phyloP scores from a whole-genome alignment of 805 yeast species.

The Grigorovia transvaalensis region DNA sequence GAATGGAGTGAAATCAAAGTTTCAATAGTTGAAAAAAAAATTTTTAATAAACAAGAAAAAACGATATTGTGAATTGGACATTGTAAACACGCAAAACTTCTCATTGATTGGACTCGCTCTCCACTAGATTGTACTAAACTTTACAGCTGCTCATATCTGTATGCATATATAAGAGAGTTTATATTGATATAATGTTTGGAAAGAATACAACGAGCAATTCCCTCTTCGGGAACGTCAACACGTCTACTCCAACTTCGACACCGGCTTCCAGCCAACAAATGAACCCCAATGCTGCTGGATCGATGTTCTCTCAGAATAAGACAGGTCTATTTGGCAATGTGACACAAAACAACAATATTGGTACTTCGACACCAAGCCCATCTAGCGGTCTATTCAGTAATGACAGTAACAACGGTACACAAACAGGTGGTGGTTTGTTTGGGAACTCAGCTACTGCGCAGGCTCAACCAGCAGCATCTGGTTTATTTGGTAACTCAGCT shows the following conservation, averaged over 20 bases:
- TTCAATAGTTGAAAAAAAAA: not conserved
- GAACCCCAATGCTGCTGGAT: constrained; percentile 5
- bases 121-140: not conserved
- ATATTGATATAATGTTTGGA: constrained; percentile 3
- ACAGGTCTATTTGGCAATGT: constrained; percentile 18
- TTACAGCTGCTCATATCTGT: not conserved
- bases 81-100: not conserved
- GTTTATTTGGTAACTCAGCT: constrained; percentile 12
- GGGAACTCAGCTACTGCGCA: constrained; percentile 11
- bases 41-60: no score
- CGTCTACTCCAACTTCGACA: constrained; percentile 28
- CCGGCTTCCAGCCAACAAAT: constrained; percentile 16
- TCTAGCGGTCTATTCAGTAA: constrained; percentile 25
- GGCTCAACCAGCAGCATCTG: constrained; percentile 4
- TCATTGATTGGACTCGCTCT: not conserved
- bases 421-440: constrained; percentile 12
- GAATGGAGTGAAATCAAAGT: not conserved
- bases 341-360: constrained; percentile 8
- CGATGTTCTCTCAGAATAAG: constrained; percentile 16
- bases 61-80: not conserved
- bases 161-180: not conserved
- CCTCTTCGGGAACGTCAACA: constrained; percentile 20
- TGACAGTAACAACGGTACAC: constrained; percentile 2
- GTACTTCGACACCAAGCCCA: constrained; percentile 22
- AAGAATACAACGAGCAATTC: constrained; percentile 17